Evolutionary conservation across 1,284 basidiomycete genomes (phyloP).

Genomic region (Mycena citricolor): DNA sequence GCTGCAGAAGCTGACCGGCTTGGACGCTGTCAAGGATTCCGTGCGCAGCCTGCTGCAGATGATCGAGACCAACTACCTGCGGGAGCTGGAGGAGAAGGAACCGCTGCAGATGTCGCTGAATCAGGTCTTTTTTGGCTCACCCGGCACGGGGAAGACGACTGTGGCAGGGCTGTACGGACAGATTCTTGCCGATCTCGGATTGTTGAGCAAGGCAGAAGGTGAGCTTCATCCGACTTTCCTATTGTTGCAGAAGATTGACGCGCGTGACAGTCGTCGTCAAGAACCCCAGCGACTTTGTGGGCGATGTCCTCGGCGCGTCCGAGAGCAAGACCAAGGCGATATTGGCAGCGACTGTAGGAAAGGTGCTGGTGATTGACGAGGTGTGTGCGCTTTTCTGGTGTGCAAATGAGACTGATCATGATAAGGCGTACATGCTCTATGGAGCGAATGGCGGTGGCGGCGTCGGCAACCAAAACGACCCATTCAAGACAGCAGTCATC

Average conservation of each 20-base stretch:
- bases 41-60: conserved; percentile 47
- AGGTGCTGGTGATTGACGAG: conserved; percentile 69
- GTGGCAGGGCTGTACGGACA: conserved; percentile 64
- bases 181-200: conserved; percentile 56
- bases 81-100: conserved; percentile 55
- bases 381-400: conserved; percentile 32
- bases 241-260: not conserved
- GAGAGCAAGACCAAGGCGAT: conserved; percentile 66
- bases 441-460: conserved; percentile 36
- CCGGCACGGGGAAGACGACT: conserved; percentile 66
- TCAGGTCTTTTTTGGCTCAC: conserved; percentile 60
- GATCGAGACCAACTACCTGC: conserved; percentile 53
- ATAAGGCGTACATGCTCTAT: conserved; percentile 69
- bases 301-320: conserved; percentile 52
- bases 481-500: conserved; percentile 64
- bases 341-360: conserved; percentile 53
- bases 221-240: not conserved
- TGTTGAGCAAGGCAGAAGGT: conserved; percentile 70
- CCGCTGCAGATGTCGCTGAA: conserved; percentile 58
- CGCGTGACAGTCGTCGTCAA: conserved; percentile 59
- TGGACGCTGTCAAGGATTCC: conserved; percentile 55
- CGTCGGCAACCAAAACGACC: conserved; percentile 35
- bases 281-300: conserved; percentile 66
- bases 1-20: conserved; percentile 53
- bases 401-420: not conserved